Evolutionary conservation across 1,284 basidiomycete species (phyloP).

Genomic region (Cutaneotrichosporon sp.): DNA sequence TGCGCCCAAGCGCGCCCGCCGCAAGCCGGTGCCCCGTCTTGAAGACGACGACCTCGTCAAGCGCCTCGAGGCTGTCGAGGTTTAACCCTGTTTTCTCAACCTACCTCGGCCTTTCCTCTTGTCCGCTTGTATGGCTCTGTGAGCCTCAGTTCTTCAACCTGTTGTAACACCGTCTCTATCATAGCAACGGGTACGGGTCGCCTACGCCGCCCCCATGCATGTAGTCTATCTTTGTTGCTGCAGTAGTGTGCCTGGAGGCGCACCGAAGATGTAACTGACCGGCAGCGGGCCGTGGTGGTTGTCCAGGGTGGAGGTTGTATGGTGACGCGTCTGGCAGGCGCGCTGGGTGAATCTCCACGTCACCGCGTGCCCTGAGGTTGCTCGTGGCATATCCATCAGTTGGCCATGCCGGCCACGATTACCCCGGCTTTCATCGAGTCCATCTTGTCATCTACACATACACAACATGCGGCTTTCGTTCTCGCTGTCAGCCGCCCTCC

Average conservation of each 20-base stretch:
- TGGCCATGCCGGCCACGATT: no score
- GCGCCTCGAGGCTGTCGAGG: constrained; percentile 8
- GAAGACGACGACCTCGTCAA: constrained; percentile 9
- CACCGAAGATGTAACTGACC: no score
- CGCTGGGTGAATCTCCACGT: no score
- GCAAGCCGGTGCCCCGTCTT: constrained; percentile 22
- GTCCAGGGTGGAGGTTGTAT: no score
- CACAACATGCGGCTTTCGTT: constrained; percentile 59
- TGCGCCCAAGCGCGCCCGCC: constrained; percentile 14
- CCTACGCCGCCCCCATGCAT: background rate
- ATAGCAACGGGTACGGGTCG: constrained; percentile 1
- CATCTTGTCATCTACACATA: background rate
- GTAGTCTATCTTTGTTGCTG: background rate
- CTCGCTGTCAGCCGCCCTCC: constrained; percentile 56
- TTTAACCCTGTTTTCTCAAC: constrained; percentile 57
- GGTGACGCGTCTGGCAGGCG: constrained; percentile 3
- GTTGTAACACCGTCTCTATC: background rate
- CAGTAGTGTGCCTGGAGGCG: background rate
- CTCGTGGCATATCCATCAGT: no score
- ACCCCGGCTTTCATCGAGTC: no score
- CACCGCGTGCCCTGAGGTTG: no score
- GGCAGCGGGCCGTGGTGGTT: no score
- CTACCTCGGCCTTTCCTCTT: constrained; percentile 56
- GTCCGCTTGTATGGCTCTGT: constrained; percentile 54
- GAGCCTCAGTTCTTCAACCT: constrained; percentile 72